A percentile compares a stretch with the other conserved stretches of the same genome.
phyloP scores from a whole-genome alignment of 352 stramenopile genomes.

The Globisporangium cystogenes region DNA sequence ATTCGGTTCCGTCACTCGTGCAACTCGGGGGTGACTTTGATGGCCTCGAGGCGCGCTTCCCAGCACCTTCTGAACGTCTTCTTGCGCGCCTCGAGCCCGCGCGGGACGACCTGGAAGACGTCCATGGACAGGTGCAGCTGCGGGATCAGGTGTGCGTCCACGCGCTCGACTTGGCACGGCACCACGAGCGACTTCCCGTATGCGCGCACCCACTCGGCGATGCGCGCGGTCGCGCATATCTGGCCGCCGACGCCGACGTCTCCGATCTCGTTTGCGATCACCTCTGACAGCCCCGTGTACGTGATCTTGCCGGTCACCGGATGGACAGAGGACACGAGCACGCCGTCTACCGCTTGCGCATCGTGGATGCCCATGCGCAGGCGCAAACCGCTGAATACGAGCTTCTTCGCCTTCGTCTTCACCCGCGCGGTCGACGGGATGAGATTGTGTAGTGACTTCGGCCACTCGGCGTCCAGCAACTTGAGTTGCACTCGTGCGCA shows the following conservation, averaged over 20 bases:
- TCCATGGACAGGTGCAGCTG: slow-evolving; percentile 32
- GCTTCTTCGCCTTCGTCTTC: slow-evolving; percentile 33
- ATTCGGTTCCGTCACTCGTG: neutral
- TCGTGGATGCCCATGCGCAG: slow-evolving; percentile 61
- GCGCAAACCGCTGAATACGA: slow-evolving; percentile 43
- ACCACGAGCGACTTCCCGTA: slow-evolving; percentile 20
- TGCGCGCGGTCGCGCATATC: slow-evolving; percentile 39
- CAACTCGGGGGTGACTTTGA: slow-evolving; percentile 11
- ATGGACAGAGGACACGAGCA: slow-evolving; percentile 42
- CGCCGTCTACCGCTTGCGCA: slow-evolving; percentile 30
- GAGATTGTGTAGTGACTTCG: slow-evolving; percentile 37
- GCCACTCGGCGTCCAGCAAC: slow-evolving; percentile 32
- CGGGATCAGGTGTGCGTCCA: slow-evolving; percentile 24
- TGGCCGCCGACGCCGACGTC: slow-evolving; percentile 41
- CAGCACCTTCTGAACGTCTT: slow-evolving; percentile 24
- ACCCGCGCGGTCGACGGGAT: slow-evolving; percentile 21
- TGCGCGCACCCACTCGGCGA: slow-evolving; percentile 31
- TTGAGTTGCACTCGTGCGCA: slow-evolving; percentile 46
- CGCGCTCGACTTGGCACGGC: slow-evolving; percentile 19
- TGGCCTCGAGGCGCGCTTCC: slow-evolving; percentile 8
- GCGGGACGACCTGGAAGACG: slow-evolving; percentile 30
- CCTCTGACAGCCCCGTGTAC: slow-evolving; percentile 50
- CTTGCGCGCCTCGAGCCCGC: slow-evolving; percentile 29
- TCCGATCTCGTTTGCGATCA: slow-evolving; percentile 47
- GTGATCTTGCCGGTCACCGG: slow-evolving; percentile 41